Evolutionary conservation across 139 green algal genomes (phyloP), one percentile per base, ranked within the genome.

Genomic region (Chlorella sorokiniana): DNA sequence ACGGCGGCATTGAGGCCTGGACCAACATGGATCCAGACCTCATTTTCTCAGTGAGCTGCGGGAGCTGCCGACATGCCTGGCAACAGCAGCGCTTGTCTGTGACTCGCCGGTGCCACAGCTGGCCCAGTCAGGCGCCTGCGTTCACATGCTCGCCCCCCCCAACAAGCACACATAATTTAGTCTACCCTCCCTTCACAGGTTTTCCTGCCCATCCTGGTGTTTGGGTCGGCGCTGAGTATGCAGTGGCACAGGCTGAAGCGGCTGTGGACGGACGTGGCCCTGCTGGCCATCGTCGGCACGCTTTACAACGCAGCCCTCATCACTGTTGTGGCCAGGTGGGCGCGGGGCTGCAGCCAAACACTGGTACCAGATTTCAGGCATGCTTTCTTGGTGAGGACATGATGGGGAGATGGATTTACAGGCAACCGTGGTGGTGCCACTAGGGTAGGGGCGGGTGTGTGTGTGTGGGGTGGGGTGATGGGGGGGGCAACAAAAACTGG

Each of bases 21-120:
- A 69, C 90, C 84, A 81, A 76, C 83, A 93, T 94, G 20, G 70
- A 87, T 48, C 89, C 90, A 18, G 81, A 89, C 45, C 69, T 92
- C 16, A 73, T 95, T 31, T 85, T 95, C 76, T 62, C 89, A 2
- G 68, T 90, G 62, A 33, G 62, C n/a, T n/a, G n/a, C n/a, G n/a
- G n/a, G n/a, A n/a, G n/a, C n/a, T n/a, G n/a, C n/a, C n/a, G n/a
- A n/a, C n/a, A n/a, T n/a, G n/a, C n/a, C n/a, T n/a, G n/a, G n/a
- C n/a, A n/a, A n/a, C n/a, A n/a, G n/a, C n/a, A n/a, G n/a, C n/a
- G n/a, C n/a, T n/a, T n/a, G n/a, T n/a, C n/a, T n/a, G n/a, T n/a
- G n/a, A n/a, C n/a, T n/a, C n/a, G n/a, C n/a, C n/a, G n/a, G n/a
- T n/a, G n/a, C n/a, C n/a, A n/a, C n/a, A n/a, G n/a, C n/a, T n/a